phyloP scores from a whole-genome alignment of 345 rosid genomes.

The Lumnitzera littorea region DNA sequence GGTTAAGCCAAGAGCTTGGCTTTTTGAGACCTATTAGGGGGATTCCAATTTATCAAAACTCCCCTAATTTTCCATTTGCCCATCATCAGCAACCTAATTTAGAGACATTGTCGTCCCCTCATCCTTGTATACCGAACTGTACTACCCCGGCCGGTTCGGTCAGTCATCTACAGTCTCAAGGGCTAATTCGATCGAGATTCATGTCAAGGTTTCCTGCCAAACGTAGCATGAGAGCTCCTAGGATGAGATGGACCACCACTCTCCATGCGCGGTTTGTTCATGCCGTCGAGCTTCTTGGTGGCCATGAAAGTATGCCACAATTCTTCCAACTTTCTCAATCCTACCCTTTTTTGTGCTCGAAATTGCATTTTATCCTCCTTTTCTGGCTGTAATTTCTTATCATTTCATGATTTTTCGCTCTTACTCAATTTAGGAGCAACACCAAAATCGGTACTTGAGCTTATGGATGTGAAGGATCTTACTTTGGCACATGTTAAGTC shows the following conservation, averaged over 20 bases:
- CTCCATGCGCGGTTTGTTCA: conserved; percentile 98
- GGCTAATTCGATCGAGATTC: conserved; percentile 58
- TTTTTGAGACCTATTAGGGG: conserved; percentile 86
- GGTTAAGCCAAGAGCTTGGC: conserved; percentile 52
- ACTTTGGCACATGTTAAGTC: conserved; percentile 99
- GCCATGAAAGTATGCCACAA: conserved; percentile 80
- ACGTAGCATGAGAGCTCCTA: conserved; percentile 57
- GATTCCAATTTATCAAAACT: conserved; percentile 64
- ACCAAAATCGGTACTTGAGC: conserved; percentile 97
- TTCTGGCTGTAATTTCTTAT: not conserved
- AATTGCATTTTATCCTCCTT: not conserved
- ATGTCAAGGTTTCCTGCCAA: conserved; percentile 58
- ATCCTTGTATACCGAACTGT: not conserved
- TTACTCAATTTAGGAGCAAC: conserved; percentile 56
- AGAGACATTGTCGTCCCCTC: not conserved
- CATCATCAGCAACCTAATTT: conserved; percentile 1
- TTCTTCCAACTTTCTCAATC: conserved; percentile 1
- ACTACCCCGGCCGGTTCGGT: not conserved
- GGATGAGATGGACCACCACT: conserved; percentile 98
- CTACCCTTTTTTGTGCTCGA: conserved; percentile 3
- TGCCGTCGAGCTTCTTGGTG: conserved; percentile 97
- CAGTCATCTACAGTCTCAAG: conserved; percentile 37
- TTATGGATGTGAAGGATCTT: conserved; percentile 99
- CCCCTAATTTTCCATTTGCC: conserved; percentile 5
- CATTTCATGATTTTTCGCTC: conserved; percentile 2